A percentile compares a stretch with the other conserved stretches of the same genome.
phyloP scores from a whole-genome alignment of 192 early-diverging fungal species.

The Backusella tuberculispora region DNA sequence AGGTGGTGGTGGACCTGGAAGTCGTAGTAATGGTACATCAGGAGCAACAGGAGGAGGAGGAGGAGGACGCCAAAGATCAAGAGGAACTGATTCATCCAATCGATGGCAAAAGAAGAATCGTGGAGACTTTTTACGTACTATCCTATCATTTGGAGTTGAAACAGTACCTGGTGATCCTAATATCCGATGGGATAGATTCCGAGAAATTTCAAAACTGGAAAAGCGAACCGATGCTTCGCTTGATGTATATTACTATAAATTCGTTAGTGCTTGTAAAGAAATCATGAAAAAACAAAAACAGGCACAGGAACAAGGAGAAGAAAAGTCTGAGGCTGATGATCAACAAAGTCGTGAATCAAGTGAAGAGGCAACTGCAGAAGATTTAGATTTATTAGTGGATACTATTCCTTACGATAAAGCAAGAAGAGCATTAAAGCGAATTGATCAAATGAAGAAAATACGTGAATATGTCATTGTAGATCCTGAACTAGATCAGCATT shows the following conservation, averaged over 20 bases:
- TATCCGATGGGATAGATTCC: conserved; percentile 69
- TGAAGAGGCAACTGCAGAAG: conserved; percentile 30
- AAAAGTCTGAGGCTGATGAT: conserved; percentile 8
- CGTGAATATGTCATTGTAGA: conserved; percentile 63
- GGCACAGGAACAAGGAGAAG: background rate
- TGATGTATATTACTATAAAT: conserved; percentile 65
- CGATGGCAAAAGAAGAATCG: conserved; percentile 60
- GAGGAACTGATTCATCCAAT: conserved; percentile 37
- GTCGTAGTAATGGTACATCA: background rate
- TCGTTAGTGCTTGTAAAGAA: conserved; percentile 65
- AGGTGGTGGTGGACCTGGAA: conserved; percentile 7
- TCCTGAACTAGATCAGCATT: conserved; percentile 53
- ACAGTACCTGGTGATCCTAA: conserved; percentile 42
- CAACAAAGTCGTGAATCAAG: conserved; percentile 41
- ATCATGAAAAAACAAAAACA: conserved; percentile 47
- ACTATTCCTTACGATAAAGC: conserved; percentile 71
- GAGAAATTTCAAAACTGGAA: conserved; percentile 64
- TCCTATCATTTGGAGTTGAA: conserved; percentile 62
- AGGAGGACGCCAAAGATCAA: background rate
- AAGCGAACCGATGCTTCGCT: conserved; percentile 72
- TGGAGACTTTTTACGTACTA: conserved; percentile 57
- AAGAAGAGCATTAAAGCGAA: conserved; percentile 67
- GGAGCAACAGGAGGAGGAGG: background rate
- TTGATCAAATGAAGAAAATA: conserved; percentile 70
- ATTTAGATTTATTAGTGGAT: conserved; percentile 51